These are phyloP conservation scores for Colletotrichum sp. DNA, from an alignment of 2,329 filamentous ascomycete species.

Conservation along the genomic window DNA sequence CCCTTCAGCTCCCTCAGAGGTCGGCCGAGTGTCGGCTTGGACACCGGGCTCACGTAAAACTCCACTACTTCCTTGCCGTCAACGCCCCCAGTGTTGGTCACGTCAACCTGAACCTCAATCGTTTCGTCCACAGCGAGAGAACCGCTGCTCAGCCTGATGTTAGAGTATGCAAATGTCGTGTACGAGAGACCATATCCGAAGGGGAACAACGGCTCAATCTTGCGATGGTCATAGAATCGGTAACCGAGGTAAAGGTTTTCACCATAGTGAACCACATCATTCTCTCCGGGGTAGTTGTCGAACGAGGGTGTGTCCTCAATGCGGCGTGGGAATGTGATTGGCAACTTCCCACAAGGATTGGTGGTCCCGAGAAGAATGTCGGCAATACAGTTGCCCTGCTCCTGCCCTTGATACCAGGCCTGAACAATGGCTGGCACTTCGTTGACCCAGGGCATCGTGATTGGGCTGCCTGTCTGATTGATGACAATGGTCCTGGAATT, in stretches of 20 bases:
- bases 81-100: neutral
- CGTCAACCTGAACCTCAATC: neutral
- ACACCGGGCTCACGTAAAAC: neutral
- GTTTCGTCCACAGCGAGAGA: neutral
- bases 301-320: neutral
- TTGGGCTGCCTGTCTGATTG: neutral
- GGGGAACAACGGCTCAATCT: neutral
- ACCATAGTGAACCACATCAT: neutral
- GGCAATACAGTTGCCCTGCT: neutral
- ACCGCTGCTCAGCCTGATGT: neutral
- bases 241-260: neutral
- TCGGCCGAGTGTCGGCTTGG: neutral
- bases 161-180: neutral
- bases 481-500: slow-evolving; percentile 20
- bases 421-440: neutral
- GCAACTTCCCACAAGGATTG: neutral
- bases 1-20: neutral
- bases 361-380: neutral
- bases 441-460: neutral
- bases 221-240: neutral
- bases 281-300: neutral
- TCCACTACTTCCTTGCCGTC: neutral
- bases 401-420: neutral
- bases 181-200: neutral
- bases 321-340: neutral